A percentile compares a stretch with the other conserved stretches of the same genome.
Evolutionary conservation across 2,329 filamentous ascomycete genomes (phyloP).

Genomic region (Lithohypha guttulata): DNA sequence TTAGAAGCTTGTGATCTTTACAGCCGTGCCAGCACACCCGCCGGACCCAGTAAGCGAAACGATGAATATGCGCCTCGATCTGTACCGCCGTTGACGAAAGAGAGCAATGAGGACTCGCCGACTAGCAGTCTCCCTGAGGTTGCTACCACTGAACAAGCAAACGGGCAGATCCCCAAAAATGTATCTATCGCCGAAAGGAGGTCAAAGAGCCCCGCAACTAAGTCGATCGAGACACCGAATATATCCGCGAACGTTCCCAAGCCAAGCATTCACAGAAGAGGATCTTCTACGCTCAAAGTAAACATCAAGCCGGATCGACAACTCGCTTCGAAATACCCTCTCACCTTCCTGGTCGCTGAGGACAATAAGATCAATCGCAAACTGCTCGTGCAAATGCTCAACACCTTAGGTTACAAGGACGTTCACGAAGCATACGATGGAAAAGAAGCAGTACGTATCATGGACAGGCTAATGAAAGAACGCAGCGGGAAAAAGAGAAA

Average conservation of each 20-base stretch:
- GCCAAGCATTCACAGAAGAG: background rate
- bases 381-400: slow-evolving; percentile 55
- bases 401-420: slow-evolving; percentile 54
- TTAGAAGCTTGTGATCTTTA: slow-evolving; percentile 36
- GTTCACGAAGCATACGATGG: slow-evolving; percentile 59
- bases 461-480: slow-evolving; percentile 35
- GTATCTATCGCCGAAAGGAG: background rate
- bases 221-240: background rate
- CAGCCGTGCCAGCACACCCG: slow-evolving; percentile 41
- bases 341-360: slow-evolving; percentile 60
- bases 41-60: slow-evolving; percentile 29
- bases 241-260: background rate
- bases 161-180: background rate
- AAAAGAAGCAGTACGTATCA: slow-evolving; percentile 53
- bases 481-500: slow-evolving; percentile 2
- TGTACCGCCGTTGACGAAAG: background rate
- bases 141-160: background rate
- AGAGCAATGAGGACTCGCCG: background rate
- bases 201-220: background rate
- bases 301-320: slow-evolving; percentile 39
- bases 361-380: slow-evolving; percentile 64
- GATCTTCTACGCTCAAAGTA: background rate
- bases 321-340: slow-evolving; percentile 48
- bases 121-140: background rate
- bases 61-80: background rate